Percentiles rank a stretch among this genome's conserved stretches.
phyloP scores from a whole-genome alignment of 2,329 filamentous ascomycete genomes.

The Xylariomycetidae sp. region DNA sequence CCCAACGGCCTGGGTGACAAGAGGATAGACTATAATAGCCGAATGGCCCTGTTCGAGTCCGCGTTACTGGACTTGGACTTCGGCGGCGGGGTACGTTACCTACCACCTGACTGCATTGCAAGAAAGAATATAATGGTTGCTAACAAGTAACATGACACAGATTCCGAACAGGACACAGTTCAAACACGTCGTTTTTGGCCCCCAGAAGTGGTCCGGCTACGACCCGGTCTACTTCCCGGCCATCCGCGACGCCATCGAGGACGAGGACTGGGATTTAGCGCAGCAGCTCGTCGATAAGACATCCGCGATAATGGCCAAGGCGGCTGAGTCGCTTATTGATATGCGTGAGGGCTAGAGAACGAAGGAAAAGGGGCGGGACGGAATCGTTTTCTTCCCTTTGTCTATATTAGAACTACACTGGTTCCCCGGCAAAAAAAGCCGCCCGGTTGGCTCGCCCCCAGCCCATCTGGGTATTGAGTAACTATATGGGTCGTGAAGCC shows the following conservation, averaged over 20 bases:
- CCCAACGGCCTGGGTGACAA: constrained; percentile 60
- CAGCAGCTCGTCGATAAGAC: constrained; percentile 67
- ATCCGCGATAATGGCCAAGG: constrained; percentile 53
- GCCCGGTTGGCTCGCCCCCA: no score
- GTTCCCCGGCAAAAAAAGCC: no score
- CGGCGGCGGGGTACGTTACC: constrained; percentile 65
- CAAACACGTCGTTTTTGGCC: constrained; percentile 88
- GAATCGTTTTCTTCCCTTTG: no score
- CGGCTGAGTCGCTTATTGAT: constrained; percentile 13
- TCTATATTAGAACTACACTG: no score
- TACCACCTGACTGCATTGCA: no score
- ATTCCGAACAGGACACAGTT: constrained; percentile 86
- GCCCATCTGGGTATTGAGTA: no score
- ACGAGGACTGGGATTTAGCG: constrained; percentile 64
- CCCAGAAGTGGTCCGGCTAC: constrained; percentile 69
- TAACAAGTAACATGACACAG: constrained; percentile 35
- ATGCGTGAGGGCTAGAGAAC: background rate
- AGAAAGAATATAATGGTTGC: no score
- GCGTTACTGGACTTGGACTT: constrained; percentile 71
- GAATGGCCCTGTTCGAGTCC: constrained; percentile 77
- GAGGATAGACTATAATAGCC: constrained; percentile 72
- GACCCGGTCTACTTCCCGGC: constrained; percentile 71
- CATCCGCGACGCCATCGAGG: constrained; percentile 75
- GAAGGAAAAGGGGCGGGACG: no score
- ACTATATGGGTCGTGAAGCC: no score